Conservation (phyloP, 1,284 basidiomycete genomes). For the Irpex rosettiformis region DNA sequence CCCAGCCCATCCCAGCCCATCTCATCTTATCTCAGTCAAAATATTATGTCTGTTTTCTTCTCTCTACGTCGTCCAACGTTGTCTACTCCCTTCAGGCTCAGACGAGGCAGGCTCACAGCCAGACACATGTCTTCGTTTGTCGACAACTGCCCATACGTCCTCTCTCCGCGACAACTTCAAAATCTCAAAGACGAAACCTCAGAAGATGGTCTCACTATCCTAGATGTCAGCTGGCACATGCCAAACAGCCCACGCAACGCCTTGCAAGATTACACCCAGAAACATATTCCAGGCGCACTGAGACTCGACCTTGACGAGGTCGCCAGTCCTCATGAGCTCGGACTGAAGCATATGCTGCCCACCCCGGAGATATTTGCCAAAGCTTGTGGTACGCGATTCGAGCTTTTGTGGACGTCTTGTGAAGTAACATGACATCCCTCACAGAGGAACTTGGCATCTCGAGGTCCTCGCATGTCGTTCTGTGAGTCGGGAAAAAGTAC, state of each 20-base stretch:
- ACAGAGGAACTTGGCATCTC: constrained; percentile 74
- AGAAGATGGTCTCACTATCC: constrained; percentile 38
- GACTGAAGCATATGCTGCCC: constrained; percentile 95
- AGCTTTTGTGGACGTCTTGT: neutral
- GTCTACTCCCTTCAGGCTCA: constrained; percentile 10
- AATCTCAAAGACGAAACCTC: constrained; percentile 23
- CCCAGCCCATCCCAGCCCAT: too few species aligned
- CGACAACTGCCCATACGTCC: constrained; percentile 42
- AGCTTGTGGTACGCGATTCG: constrained; percentile 64
- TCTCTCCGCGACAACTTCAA: constrained; percentile 48
- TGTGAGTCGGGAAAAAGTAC: constrained; percentile 59
- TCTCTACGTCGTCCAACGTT: constrained; percentile 10
- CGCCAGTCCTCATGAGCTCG: constrained; percentile 64
- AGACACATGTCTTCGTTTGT: constrained; percentile 20
- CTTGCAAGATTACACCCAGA: constrained; percentile 59
- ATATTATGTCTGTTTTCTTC: constrained; percentile 14
- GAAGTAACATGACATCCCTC: neutral
- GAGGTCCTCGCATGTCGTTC: constrained; percentile 76
- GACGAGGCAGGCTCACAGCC: neutral
- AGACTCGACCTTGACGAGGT: constrained; percentile 86
- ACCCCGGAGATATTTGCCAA: constrained; percentile 66
- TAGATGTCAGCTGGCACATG: constrained; percentile 90
- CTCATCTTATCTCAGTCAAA: neutral
- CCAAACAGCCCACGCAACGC: constrained; percentile 72
- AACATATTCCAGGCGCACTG: constrained; percentile 71